These are phyloP conservation scores for Mortierella sp. DNA, from an alignment of 371 early-diverging fungal genomes.

Conservation along the genomic window DNA sequence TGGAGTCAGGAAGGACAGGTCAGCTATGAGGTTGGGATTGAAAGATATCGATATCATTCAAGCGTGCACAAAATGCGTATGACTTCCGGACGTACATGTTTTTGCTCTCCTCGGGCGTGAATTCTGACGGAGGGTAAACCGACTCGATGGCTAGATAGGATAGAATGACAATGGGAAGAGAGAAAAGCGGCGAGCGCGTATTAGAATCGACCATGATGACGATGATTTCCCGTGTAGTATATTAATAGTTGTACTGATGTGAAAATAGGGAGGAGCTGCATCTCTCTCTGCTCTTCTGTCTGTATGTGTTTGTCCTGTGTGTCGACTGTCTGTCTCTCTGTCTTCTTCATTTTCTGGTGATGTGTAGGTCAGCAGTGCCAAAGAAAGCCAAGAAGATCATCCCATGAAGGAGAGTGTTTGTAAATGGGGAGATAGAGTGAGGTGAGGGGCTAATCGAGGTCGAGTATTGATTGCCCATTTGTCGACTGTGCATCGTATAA, in stretches of 20 bases:
- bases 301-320: background rate
- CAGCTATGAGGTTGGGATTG: background rate
- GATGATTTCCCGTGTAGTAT: background rate
- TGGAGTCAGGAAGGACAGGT: background rate
- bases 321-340: background rate
- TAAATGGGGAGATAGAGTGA: background rate
- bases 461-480: background rate
- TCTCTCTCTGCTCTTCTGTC: background rate
- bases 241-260: background rate
- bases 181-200: background rate
- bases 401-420: background rate
- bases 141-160: constrained; percentile 78
- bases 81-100: constrained; percentile 74
- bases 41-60: background rate
- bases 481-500: background rate
- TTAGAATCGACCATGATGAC: background rate
- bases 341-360: background rate
- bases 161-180: background rate
- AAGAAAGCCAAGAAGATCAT: background rate
- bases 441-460: background rate
- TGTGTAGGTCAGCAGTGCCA: constrained; percentile 6
- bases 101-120: constrained; percentile 81
- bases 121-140: constrained; percentile 86
- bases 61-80: background rate
- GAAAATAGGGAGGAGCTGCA: background rate